A percentile compares a stretch with the other conserved stretches of the same genome.
Conservation (phyloP, 2,329 filamentous ascomycete genomes). For the Aspergillus ibericus region DNA sequence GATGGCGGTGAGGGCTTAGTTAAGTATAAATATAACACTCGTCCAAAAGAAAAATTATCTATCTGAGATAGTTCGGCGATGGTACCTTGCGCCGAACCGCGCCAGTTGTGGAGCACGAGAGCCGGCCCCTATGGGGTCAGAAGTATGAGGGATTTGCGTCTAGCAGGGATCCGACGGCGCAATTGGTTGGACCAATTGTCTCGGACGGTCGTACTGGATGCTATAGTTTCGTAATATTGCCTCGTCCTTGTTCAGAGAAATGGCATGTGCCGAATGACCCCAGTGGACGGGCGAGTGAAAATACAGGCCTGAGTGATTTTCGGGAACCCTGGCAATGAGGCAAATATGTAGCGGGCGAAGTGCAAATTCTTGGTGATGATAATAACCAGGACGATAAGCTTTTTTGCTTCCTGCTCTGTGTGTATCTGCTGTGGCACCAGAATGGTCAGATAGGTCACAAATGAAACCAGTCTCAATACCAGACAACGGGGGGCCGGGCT, state of each 20-base stretch:
- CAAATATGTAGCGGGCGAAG: conserved; percentile 17
- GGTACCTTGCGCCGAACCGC: conserved; percentile 21
- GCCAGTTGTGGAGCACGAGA: conserved; percentile 29
- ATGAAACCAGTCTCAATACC: conserved; percentile 18
- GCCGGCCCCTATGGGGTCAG: conserved; percentile 24
- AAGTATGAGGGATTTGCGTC: conserved; percentile 32
- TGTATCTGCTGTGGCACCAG: conserved; percentile 18
- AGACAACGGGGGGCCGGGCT: conserved; percentile 4
- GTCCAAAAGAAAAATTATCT: conserved; percentile 9
- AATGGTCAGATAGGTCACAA: conserved; percentile 22
- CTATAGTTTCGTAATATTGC: conserved; percentile 3
- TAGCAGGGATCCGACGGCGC: conserved; percentile 13
- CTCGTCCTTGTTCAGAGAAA: conserved; percentile 6
- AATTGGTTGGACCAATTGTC: conserved; percentile 20
- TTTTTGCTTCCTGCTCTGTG: conserved; percentile 9
- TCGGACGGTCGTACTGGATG: conserved; percentile 17
- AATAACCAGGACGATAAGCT: conserved; percentile 21
- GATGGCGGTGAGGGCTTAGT: conserved; percentile 37
- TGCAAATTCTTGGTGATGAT: conserved; percentile 14
- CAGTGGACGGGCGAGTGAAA: conserved; percentile 15
- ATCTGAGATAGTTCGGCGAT: conserved; percentile 17
- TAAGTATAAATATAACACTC: conserved; percentile 21
- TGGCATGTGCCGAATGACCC: conserved; percentile 9
- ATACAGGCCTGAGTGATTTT: conserved; percentile 16
- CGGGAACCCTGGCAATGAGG: conserved; percentile 13